Evolutionary conservation across 2,329 filamentous ascomycete genomes (phyloP), one percentile per base, ranked within the genome.

Genomic region (Hypoxylon sp.): DNA sequence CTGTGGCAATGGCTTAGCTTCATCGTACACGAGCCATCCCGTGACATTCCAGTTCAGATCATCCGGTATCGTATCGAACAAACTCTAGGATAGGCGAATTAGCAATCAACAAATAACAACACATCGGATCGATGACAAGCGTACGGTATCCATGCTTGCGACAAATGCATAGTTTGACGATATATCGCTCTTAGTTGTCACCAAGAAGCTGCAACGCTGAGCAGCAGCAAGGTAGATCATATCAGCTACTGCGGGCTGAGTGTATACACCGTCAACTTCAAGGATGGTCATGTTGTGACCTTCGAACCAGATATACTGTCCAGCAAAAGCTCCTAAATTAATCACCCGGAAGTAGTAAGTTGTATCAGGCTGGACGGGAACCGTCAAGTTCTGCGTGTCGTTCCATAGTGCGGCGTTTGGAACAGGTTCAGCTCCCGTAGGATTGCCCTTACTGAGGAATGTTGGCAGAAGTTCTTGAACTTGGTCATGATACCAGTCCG

Each of bases 261-360:
- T 88, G 70, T 91, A 93, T 9, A 92, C 83, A 5, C 91, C 91
- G 74, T 93, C 91, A 0, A 93, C 87, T 76, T 93, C 91, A 32
- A 93, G 84, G 58, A 93, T 88, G 27, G 82, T 85, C 79, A 93
- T 87, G 30, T 85, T 89, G 71, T 90, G 88, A 16, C 84, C 87
- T 74, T 90, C 88, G 57, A 91, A 86, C 87, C 88, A 90, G 48
- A 91, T 74, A 68, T 90, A 89, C 71, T 90, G 87, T 2, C 83
- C 85, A 1, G 87, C 86, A 78, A 93, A 94, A 14, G 90, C 91
- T 12, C 88, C 91, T 19, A 93, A 86, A 71, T 93, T 93, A 71
- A 93, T 82, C 63, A 94, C 81, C 45, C 89, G 89, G 71, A 95
- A 84, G 7, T 93, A 80, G 63, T 94, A 94, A 0, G 89, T 94